Base-by-base conservation (phyloP, 345 rosid genomes). In the Laguncularia racemosa region DNA sequence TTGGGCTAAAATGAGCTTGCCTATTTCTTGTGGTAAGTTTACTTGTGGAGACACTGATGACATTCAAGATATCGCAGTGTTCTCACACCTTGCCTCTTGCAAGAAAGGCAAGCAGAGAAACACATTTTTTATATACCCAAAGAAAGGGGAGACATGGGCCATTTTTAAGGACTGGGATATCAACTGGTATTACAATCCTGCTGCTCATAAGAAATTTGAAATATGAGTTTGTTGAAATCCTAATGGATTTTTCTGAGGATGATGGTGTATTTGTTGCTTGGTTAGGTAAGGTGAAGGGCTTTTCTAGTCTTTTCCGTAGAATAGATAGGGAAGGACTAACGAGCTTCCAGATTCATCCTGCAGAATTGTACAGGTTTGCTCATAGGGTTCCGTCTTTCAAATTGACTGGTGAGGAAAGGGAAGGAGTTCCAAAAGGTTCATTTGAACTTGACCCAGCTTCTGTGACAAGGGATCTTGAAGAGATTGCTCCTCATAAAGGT, bases 361-460 rank as follows among this genome's bases (percentile, higher is more conserved):
- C 38, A 59, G 92, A 93, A 72, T 40, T 93, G 20, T 79, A 73
- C 56, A 78, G 86, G 65, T 93, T 93, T 62, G 79, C 97, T 33
- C 97, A 93, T 81, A 73, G 55, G 67, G 70, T 93, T 70, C 95
- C 95, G 14, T 86, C 89, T 16, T 59, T 73, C 65, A 78, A 58
- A 60, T 58, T 93, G 78, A 73, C 71, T 2, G 88, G 91, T 10
- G 46, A 71, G 61, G 97, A 89, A 69, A 63, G 83, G 55, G 60
- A 75, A 48, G 84, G 78, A 43, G 74, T 86, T 51, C 91, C 86
- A 0, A 67, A 60, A 67, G 95, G 81, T 53, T 83, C 86, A 48
- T 85, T 65, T 61, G 96, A 87, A 69, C 86, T 93, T 1, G 99
- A 93, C 65, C 83, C 91, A 46, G 91, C 85, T 76, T 78, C 86